Base-by-base conservation (phyloP, 2,329 filamentous ascomycete genomes). In the Sarocladium brachiariae region DNA sequence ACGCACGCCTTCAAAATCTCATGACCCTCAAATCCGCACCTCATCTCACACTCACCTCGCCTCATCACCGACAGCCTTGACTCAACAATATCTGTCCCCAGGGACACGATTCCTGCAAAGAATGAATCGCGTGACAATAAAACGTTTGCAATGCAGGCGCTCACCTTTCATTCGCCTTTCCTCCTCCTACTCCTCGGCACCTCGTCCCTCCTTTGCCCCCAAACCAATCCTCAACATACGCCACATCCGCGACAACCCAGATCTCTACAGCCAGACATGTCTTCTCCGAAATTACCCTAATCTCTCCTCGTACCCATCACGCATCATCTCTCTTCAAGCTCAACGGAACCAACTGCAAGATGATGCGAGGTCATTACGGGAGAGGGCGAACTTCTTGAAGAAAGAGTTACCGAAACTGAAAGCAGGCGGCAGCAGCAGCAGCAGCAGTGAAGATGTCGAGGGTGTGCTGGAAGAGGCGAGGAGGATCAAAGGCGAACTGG, bases 211-310 rank as follows among this genome's bases (percentile, higher is more conserved):
- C 2, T 84, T 79, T 49, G 90, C 88, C 13, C 90, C 89, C 10
- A 92, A 89, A 64, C 81, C 88, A 23, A 78, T 78, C 43, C 78
- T 95, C 57, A 87, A 96, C 70, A 78, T 95, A 63, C 92, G 89
- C 66, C 86, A 93, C 70, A 96, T 99, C 65, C 90, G 91, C 52
- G 80, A 89, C 62, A 87, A 95, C 67, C 81, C 87, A 14, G 80
- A 84, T 13, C 76, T 95, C 14, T 87, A 96, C 73, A 79, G 86
- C 58, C 75, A 85, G 57, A 97, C 95, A 63, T 95, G 89, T 68
- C 65, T 86, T 53, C 84, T 90, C 57, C 83, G 93, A 58, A 96
- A 96, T 66, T 96, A 96, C 70, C 75, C 64, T 52, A 58, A 66
- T 23, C 77, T 80, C 56, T 71, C 77, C 33, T 60, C 66, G 13